These are phyloP conservation scores for Phellopilus nigrolimitatus DNA, from an alignment of 1,284 basidiomycete genomes.

Conservation along the genomic window DNA sequence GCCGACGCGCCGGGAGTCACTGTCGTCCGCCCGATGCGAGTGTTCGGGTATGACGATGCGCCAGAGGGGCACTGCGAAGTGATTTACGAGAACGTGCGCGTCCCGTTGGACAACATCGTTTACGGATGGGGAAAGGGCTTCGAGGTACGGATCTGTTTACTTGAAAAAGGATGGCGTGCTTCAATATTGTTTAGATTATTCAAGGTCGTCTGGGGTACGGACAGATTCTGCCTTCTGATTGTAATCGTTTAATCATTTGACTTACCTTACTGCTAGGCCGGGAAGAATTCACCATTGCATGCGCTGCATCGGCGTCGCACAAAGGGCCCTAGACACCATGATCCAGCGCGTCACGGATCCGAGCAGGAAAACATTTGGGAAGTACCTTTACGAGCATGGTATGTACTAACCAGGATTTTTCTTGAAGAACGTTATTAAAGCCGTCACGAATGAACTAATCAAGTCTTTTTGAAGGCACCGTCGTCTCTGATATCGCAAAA, in stretches of 20 bases:
- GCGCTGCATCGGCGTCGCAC: constrained; percentile 90
- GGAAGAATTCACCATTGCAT: constrained; percentile 98
- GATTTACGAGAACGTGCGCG: constrained; percentile 89
- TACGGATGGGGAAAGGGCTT: constrained; percentile 94
- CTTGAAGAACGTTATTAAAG: constrained; percentile 38
- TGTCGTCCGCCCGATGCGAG: constrained; percentile 86
- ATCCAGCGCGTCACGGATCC: constrained; percentile 91
- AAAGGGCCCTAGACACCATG: constrained; percentile 83
- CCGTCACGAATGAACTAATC: too few relatives aligned
- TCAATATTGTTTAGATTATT: constrained; percentile 61
- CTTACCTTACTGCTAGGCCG: constrained; percentile 47
- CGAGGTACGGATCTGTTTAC: constrained; percentile 45
- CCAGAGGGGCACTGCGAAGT: constrained; percentile 96
- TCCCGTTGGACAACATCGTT: constrained; percentile 80
- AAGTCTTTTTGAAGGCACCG: constrained; percentile 57
- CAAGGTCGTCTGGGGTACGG: constrained; percentile 91
- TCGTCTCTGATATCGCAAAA: constrained; percentile 86
- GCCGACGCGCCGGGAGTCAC: constrained; percentile 84
- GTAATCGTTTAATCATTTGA: not conserved
- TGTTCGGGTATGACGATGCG: constrained; percentile 93
- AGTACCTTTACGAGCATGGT: constrained; percentile 89
- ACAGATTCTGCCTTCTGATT: not conserved
- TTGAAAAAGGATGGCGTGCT: not conserved
- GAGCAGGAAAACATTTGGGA: constrained; percentile 89
- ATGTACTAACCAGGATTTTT: constrained; percentile 24